Evolutionary conservation across 345 rosid species (phyloP).

Genomic region (Eucalyptus sideroxylon): DNA sequence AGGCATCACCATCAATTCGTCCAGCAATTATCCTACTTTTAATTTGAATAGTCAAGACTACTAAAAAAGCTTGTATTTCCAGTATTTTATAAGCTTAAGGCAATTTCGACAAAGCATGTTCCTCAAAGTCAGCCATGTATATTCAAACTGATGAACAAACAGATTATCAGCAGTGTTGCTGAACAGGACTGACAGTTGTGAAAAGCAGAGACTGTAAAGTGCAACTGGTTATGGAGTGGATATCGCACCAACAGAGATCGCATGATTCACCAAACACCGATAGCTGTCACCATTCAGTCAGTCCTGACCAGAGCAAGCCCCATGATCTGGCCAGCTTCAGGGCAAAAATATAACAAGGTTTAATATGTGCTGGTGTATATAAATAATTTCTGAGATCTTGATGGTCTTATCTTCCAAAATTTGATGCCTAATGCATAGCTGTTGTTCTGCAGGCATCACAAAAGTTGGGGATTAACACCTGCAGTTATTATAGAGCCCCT

Average conservation of each 20-base stretch:
- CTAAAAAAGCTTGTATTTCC: not conserved
- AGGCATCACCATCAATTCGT: not conserved
- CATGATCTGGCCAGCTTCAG: not conserved
- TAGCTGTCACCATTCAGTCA: not conserved
- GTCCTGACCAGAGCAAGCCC: not conserved
- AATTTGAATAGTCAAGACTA: not conserved
- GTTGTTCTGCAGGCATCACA: constrained; percentile 47
- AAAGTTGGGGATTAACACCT: constrained; percentile 26
- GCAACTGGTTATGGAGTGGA: not conserved
- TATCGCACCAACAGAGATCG: not conserved
- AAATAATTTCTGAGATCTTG: not conserved
- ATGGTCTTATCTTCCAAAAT: constrained; percentile 40
- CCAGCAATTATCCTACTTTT: not conserved
- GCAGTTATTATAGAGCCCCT: constrained; percentile 33
- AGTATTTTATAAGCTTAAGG: not conserved
- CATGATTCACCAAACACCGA: not conserved
- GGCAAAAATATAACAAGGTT: not conserved
- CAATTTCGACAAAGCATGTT: not conserved
- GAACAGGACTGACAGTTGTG: not conserved
- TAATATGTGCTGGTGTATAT: not conserved
- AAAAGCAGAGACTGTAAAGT: not conserved
- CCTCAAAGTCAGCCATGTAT: not conserved
- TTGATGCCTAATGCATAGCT: constrained; percentile 56
- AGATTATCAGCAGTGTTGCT: not conserved
- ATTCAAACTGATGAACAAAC: not conserved